A percentile compares a stretch with the other conserved stretches of the same genome.
Evolutionary conservation across 306 rosid genomes (phyloP).

Genomic region (Cicer yamashitae): DNA sequence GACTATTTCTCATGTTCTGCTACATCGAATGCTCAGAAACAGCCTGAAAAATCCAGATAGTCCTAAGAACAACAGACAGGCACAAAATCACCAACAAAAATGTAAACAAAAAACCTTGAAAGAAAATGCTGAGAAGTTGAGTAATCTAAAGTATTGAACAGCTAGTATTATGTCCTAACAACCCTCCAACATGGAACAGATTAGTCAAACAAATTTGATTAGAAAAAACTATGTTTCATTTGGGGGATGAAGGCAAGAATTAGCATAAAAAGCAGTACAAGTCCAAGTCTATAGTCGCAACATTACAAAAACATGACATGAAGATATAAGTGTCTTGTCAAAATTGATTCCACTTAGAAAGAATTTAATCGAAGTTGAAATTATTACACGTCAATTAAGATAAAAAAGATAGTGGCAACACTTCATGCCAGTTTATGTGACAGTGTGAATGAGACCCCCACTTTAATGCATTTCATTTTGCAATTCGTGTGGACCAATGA

Average conservation of each 20-base stretch:
- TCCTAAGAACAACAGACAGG: conserved; percentile 23
- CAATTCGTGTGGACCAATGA: conserved; percentile 28
- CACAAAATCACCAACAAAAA: conserved; percentile 1
- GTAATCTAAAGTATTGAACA: background rate
- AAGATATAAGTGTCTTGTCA: conserved; percentile 5
- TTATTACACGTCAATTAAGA: conserved; percentile 14
- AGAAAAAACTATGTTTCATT: background rate
- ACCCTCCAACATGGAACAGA: conserved; percentile 2
- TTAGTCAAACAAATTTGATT: background rate
- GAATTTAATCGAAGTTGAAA: conserved; percentile 22
- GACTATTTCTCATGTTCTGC: conserved; percentile 29
- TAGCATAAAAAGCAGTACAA: background rate
- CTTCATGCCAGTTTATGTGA: conserved; percentile 18
- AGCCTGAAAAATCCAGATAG: conserved; percentile 31
- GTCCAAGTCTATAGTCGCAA: background rate
- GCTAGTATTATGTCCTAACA: conserved; percentile 6
- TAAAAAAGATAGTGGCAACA: conserved; percentile 11
- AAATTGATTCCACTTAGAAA: conserved; percentile 10
- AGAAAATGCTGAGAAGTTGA: background rate
- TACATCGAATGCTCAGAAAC: conserved; percentile 7
- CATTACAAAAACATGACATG: conserved; percentile 23
- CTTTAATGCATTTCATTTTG: background rate
- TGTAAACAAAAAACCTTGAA: background rate
- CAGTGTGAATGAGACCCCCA: conserved; percentile 2
- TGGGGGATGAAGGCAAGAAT: background rate